These are phyloP conservation scores for Torulaspora franciscae DNA, from an alignment of 805 yeast genomes.

Conservation along the genomic window DNA sequence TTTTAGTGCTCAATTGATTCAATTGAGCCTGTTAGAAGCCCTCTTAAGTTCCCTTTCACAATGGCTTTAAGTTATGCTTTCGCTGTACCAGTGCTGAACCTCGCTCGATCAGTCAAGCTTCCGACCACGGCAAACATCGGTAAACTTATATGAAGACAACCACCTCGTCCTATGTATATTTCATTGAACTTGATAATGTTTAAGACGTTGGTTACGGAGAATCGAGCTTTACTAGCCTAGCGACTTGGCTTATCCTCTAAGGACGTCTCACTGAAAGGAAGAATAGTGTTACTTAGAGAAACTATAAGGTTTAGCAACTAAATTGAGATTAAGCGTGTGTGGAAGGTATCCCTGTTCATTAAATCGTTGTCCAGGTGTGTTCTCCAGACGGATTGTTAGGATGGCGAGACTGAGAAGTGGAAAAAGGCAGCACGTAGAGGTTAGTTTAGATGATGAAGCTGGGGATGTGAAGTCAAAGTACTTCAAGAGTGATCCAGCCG, in stretches of 20 bases:
- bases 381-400: too few species aligned
- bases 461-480: constrained; percentile 20
- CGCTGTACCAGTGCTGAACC: not conserved
- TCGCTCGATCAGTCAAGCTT: not conserved
- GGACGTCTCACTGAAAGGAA: too few species aligned
- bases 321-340: not conserved
- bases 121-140: not conserved
- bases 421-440: constrained; percentile 11
- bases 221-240: too few species aligned
- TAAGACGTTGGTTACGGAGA: not conserved
- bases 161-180: not conserved
- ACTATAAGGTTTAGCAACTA: not conserved
- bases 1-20: not conserved
- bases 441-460: constrained; percentile 4
- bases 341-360: not conserved
- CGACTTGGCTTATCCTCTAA: too few species aligned
- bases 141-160: not conserved
- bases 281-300: too few species aligned
- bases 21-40: not conserved
- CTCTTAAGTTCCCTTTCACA: not conserved
- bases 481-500: constrained; percentile 14
- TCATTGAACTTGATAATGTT: not conserved
- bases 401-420: constrained; percentile 9
- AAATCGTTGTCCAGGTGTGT: not conserved
- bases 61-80: not conserved